A percentile compares a stretch with the other conserved stretches of the same genome.
Evolutionary conservation across 2,329 filamentous ascomycete genomes (phyloP).

Genomic region (Onygenales sp.): DNA sequence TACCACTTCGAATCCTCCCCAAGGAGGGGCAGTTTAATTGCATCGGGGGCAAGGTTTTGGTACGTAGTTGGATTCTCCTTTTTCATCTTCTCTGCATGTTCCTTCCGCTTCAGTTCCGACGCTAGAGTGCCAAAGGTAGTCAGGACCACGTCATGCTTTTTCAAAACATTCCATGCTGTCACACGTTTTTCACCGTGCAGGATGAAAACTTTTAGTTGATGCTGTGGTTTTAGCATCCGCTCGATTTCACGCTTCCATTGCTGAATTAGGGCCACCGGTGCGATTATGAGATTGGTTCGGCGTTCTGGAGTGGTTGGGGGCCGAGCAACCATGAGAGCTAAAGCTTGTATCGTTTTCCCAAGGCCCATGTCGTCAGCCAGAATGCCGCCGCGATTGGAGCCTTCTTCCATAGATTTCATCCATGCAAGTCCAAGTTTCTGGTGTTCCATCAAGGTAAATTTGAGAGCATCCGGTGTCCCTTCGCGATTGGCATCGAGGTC

Average conservation of each 20-base stretch:
- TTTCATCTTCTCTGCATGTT: slow-evolving; percentile 42
- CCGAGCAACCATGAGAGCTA: slow-evolving; percentile 64
- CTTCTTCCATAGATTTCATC: slow-evolving; percentile 65
- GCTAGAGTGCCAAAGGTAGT: slow-evolving; percentile 69
- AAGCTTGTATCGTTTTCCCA: slow-evolving; percentile 73
- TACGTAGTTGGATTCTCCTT: slow-evolving; percentile 32
- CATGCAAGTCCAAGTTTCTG: slow-evolving; percentile 70
- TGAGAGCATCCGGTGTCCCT: slow-evolving; percentile 60
- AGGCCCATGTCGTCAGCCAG: slow-evolving; percentile 76
- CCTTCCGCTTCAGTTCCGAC: slow-evolving; percentile 55
- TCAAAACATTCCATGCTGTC: slow-evolving; percentile 50
- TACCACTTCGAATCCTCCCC: slow-evolving; percentile 54
- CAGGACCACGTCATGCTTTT: slow-evolving; percentile 62
- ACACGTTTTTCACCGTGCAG: slow-evolving; percentile 57
- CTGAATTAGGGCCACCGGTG: slow-evolving; percentile 66
- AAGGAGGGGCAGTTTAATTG: slow-evolving; percentile 46
- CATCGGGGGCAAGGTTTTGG: slow-evolving; percentile 22
- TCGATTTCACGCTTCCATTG: slow-evolving; percentile 79
- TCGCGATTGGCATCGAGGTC: slow-evolving; percentile 54
- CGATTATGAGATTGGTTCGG: slow-evolving; percentile 74
- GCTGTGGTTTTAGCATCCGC: slow-evolving; percentile 52
- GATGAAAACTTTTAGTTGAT: slow-evolving; percentile 56
- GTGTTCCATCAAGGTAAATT: slow-evolving; percentile 64
- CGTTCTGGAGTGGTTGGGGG: slow-evolving; percentile 48
- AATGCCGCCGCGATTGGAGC: slow-evolving; percentile 64